These are phyloP conservation scores for Cryphonectria carpinicola DNA, from an alignment of 2,329 filamentous ascomycete species.

Conservation along the genomic window DNA sequence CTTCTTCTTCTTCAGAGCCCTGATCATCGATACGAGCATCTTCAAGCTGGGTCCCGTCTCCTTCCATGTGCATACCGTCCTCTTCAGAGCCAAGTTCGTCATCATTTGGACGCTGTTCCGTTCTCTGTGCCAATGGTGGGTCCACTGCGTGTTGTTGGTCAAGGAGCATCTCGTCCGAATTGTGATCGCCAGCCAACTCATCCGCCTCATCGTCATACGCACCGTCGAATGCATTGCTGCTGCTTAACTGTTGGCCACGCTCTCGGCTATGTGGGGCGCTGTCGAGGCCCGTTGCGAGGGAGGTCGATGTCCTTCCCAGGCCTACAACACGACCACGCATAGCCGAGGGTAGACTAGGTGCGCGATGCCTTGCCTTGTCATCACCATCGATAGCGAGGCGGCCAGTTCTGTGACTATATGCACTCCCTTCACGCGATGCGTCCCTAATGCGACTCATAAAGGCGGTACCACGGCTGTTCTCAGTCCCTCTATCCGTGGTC, in stretches of 20 bases:
- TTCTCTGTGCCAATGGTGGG: constrained; percentile 10
- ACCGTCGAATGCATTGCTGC: constrained; percentile 30
- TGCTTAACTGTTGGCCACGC: neutral
- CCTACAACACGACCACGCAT: neutral
- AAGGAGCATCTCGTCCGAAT: constrained; percentile 26
- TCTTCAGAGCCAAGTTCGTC: neutral
- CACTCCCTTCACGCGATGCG: constrained; percentile 25
- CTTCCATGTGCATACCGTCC: constrained; percentile 15
- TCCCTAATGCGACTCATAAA: constrained; percentile 28
- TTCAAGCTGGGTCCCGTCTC: constrained; percentile 20
- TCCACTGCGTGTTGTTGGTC: constrained; percentile 31
- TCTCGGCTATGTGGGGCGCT: neutral
- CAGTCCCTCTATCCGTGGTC: constrained; percentile 11
- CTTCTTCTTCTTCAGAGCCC: constrained; percentile 48
- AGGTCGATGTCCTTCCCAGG: neutral
- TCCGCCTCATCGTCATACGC: constrained; percentile 32
- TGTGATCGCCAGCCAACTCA: constrained; percentile 24
- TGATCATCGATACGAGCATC: constrained; percentile 28
- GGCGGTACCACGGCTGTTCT: constrained; percentile 27
- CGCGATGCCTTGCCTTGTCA: constrained; percentile 22
- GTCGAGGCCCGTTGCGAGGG: neutral
- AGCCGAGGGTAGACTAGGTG: neutral
- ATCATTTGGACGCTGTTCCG: constrained; percentile 2
- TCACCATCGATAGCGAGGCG: constrained; percentile 12
- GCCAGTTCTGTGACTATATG: constrained; percentile 20